Evolutionary conservation across 2,329 filamentous ascomycete genomes (phyloP).

Genomic region (Fusarium pseudonygamai): DNA sequence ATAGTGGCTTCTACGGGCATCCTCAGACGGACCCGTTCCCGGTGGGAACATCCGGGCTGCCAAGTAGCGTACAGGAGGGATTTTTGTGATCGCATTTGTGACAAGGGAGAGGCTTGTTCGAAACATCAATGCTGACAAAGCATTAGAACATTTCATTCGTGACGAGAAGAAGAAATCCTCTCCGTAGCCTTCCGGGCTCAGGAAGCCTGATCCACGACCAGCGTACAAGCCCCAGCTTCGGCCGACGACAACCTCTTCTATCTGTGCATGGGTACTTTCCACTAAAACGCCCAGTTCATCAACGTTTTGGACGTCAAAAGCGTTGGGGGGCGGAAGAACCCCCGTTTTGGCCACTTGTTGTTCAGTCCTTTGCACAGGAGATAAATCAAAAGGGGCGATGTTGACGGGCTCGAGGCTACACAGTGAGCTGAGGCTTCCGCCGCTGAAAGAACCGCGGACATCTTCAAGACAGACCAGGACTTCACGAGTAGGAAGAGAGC

Average conservation of each 20-base stretch:
- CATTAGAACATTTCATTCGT: constrained; percentile 2
- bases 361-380: background rate
- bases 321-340: background rate
- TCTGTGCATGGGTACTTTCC: constrained; percentile 15
- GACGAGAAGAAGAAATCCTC: constrained; percentile 11
- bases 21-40: constrained; percentile 28
- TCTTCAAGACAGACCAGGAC: constrained; percentile 22
- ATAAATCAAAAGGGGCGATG: background rate
- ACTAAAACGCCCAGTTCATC: constrained; percentile 1
- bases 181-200: constrained; percentile 2
- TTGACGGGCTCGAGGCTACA: constrained; percentile 11
- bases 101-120: constrained; percentile 12
- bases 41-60: constrained; percentile 21
- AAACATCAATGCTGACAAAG: background rate
- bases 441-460: constrained; percentile 21
- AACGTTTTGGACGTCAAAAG: background rate
- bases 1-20: constrained; percentile 8
- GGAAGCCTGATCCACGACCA: background rate
- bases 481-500: constrained; percentile 17
- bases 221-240: constrained; percentile 27
- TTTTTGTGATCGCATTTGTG: constrained; percentile 5
- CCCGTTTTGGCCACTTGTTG: background rate
- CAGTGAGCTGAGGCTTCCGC: constrained; percentile 32
- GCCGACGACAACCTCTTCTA: constrained; percentile 29
- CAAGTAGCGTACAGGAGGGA: constrained; percentile 18